Percentiles rank a stretch among this genome's conserved stretches.
Conservation (phyloP, 169 alveolate species). For the Cryptosporidium muris region DNA sequence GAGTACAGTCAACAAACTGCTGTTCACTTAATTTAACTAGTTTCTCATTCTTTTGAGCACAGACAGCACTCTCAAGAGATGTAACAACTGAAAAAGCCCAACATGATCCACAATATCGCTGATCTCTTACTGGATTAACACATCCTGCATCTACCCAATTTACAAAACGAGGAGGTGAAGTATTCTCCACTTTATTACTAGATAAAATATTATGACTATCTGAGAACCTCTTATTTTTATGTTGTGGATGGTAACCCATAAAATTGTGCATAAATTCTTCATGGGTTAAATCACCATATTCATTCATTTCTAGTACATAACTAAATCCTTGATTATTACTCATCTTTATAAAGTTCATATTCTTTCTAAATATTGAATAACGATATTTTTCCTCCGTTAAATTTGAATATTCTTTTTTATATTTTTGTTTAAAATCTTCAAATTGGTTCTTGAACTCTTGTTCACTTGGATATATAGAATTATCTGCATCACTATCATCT, state of each 20-base stretch:
- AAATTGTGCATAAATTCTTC: slow-evolving; percentile 72
- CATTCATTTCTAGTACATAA: slow-evolving; percentile 72
- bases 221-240: neutral
- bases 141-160: slow-evolving; percentile 76
- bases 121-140: slow-evolving; percentile 75
- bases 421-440: slow-evolving; percentile 45
- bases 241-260: slow-evolving; percentile 60
- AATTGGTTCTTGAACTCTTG: slow-evolving; percentile 14
- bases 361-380: slow-evolving; percentile 68
- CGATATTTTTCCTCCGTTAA: slow-evolving; percentile 64
- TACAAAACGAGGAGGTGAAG: slow-evolving; percentile 57
- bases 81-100: slow-evolving; percentile 92
- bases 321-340: slow-evolving; percentile 73
- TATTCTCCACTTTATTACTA: neutral
- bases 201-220: neutral
- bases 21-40: slow-evolving; percentile 86
- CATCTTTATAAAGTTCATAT: slow-evolving; percentile 55
- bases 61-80: slow-evolving; percentile 84
- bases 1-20: slow-evolving; percentile 88
- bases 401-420: slow-evolving; percentile 62
- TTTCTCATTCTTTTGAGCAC: slow-evolving; percentile 76
- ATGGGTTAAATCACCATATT: slow-evolving; percentile 74
- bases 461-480: slow-evolving; percentile 6
- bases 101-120: slow-evolving; percentile 85
- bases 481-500: slow-evolving; percentile 25